Evolutionary conservation across 31 red algal genomes (phyloP), one percentile per base, ranked within the genome.

Genomic region (Asparagopsis taxiformis): DNA sequence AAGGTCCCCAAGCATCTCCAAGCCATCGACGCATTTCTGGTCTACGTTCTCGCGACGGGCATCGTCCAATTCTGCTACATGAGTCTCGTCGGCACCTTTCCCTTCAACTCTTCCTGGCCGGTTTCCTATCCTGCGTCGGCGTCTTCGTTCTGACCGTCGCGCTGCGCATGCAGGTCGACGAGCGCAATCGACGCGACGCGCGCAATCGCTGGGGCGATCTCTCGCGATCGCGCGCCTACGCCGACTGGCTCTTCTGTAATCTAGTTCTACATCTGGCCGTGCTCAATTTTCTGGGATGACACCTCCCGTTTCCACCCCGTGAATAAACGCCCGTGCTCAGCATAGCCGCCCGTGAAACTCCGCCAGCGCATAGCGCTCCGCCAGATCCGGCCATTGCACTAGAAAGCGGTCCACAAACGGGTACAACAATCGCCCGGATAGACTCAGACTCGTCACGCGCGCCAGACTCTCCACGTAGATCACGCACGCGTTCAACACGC

Each of bases 41-140:
- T 54, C 24, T 79, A 85, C 77, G 76, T 82, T 28, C 48, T 87
- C 29, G 63, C 22, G 15, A 87, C 71, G 16, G 90, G 75, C 6
- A 53, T 87, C 3, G 59, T 87, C 17, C 83, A 77, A 63, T 80
- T 93, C 32, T 34, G 48, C 28, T 96, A 91, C 69, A 69, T 55
- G 54, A 25, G 31, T 1, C 5, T 37, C 25, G 87, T 80, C 21
- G 92, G 92, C 7, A 89, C 92, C 7, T 96, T 91, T 57, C 92
- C 92, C 22, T 96, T 91, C 74, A 96, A 96, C 87, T 75, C 92
- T 91, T 96, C 52, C 79, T 96, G 37, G 88, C 71, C 2, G 92
- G 68, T 13, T 85, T 86, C 20, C 71, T 90, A 23, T 96, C 70
- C 31, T 20, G 43, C 54, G 59, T 91, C 16, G 92, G 92, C 26